Evolutionary conservation across 2,329 filamentous ascomycete genomes (phyloP), one percentile per base, ranked within the genome.

Genomic region (Nothopassalora personata): DNA sequence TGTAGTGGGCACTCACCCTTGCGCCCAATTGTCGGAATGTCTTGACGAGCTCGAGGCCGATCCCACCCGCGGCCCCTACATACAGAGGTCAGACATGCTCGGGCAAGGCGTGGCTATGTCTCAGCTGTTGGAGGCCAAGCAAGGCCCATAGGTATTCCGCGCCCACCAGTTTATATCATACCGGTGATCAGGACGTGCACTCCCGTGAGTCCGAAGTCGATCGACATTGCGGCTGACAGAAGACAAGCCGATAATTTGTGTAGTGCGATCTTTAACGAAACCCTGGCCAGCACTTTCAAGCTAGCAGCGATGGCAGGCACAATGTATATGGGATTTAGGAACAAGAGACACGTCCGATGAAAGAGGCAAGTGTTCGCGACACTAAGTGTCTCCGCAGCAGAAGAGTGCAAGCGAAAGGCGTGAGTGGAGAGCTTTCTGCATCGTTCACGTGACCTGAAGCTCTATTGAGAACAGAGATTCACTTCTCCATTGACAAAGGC

Each of bases 1-100:
- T 62, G 68, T 76, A 75, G 43, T 76, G 66, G 4, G 75, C 71
- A n/a, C 74, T 75, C n/a, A 76, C 72, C 28, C 73, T 68, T 53
- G 75, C 73, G 57, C 73, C 73, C 5, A 69, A 63, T 31, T 64
- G 53, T 27, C 47, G 60, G 66, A 72, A 66, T 69, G 47, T 75
- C 63, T 23, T 73, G 66, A 53, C 74, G 71, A 49, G 76, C 70
- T 55, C 73, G 64, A 63, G 72, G 68, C 60, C 74, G 69, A 45
- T 68, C 61, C 57, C 65, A 49, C 59, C 61, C 9, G 67, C 69
- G 45, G 70, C 71, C 23, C 71, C 71, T n/a, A 15, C 2, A 43
- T n/a, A n/a, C 13, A 7, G 13, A 43, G 18, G 39, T 43, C n/a
- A 43, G 39, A 43, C 4, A n/a, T 11, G n/a, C 2, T 43, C 3